Evolutionary conservation across 2,329 filamentous ascomycete species (phyloP).

Genomic region (Cladosporium sp.): DNA sequence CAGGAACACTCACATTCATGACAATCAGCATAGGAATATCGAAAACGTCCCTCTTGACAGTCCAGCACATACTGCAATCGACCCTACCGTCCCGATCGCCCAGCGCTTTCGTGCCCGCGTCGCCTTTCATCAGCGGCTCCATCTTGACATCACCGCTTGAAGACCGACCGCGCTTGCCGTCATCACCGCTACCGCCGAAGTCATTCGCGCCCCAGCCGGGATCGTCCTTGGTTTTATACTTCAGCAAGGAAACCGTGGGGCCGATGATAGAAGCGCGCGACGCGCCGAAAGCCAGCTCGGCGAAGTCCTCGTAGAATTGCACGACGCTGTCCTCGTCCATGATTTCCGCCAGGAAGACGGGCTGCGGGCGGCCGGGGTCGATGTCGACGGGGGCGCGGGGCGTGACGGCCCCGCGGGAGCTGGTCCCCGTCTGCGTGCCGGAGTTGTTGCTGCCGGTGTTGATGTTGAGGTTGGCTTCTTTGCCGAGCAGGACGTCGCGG

Average conservation of each 20-base stretch:
- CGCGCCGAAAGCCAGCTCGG: constrained; percentile 86
- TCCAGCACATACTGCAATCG: constrained; percentile 95
- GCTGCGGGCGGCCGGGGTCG: constrained; percentile 53
- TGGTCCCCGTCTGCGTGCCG: constrained; percentile 38
- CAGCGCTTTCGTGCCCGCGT: constrained; percentile 75
- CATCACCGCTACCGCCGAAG: constrained; percentile 39
- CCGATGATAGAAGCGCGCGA: constrained; percentile 74
- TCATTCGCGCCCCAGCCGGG: constrained; percentile 41
- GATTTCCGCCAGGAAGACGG: constrained; percentile 87
- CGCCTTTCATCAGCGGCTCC: constrained; percentile 47
- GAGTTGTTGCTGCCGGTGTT: constrained; percentile 59
- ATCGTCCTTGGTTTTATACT: constrained; percentile 75
- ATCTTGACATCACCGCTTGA: constrained; percentile 18
- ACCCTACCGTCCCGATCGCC: constrained; percentile 83
- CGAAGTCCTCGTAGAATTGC: constrained; percentile 94
- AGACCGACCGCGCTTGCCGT: constrained; percentile 24
- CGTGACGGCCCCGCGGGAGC: constrained; percentile 45
- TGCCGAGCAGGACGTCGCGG: constrained; percentile 81
- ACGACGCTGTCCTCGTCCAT: constrained; percentile 91
- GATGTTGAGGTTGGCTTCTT: constrained; percentile 81
- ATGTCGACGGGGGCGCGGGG: constrained; percentile 34
- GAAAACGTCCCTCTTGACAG: constrained; percentile 93
- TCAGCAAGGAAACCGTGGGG: constrained; percentile 78
- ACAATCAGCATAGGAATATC: constrained; percentile 98
- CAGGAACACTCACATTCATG: constrained; percentile 74